Evolutionary conservation across 371 early-diverging fungal species (phyloP), one percentile per base, ranked within the genome.

Genomic region (Mortierella sp.): DNA sequence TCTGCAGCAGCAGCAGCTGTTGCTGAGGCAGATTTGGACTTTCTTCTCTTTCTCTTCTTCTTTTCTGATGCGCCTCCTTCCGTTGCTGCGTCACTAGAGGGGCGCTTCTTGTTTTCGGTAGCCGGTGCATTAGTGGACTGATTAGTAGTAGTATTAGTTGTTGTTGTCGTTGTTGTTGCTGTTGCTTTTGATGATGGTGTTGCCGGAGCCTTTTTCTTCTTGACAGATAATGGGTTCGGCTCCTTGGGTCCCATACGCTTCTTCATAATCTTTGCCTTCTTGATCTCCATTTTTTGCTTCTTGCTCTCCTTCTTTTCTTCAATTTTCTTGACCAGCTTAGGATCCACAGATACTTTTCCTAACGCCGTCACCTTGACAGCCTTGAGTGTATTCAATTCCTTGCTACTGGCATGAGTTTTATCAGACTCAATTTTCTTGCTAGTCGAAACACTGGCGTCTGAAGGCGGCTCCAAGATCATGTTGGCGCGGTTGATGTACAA

Each of bases 161-260:
- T 30, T 5, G 57, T 1, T 6, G 28, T n/a, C n/a, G n/a, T n/a
- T n/a, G n/a, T 28, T 5, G 57, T 1, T 6, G 28, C 8, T 28
- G 57, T 26, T 55, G 57, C 57, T 52, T 52, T n/a, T 55, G 57
- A 26, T 24, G 10, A 10, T 4, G 52, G 26, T n/a, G 22, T 24
- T 52, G 52, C 9, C 12, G 12, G 5, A 16, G 58, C 85, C 84
- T 92, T 93, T 80, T 90, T 91, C 86, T 95, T 96, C 84, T 96
- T 96, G 70, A 93, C 84, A 22, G 94, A 93, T 32, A 97, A 85
- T 47, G 97, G 96, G 76, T 97, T 97, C 8, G 96, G 95, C 32
- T 88, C 93, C 85, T 95, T 96, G 35, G 90, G 85, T 64, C 87
- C 89, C 83, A 87, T 89, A 78, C 69, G 88, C 68, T 86, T 88